These are phyloP conservation scores for Zarea fungicola DNA, from an alignment of 2,329 filamentous ascomycete species.

Conservation along the genomic window DNA sequence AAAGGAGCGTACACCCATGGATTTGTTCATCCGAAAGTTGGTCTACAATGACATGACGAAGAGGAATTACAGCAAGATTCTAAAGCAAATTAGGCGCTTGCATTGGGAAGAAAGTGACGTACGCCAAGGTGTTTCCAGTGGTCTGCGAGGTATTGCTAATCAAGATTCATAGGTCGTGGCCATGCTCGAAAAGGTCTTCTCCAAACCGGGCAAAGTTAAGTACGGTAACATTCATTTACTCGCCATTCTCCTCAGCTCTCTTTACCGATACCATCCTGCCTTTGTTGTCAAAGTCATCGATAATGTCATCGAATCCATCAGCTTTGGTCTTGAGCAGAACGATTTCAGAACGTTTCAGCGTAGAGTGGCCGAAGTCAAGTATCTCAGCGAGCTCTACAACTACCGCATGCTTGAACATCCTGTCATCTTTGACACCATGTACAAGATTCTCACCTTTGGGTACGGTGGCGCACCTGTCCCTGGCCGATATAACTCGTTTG, in stretches of 20 bases:
- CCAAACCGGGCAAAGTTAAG: slow-evolving; percentile 94
- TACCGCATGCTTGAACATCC: slow-evolving; percentile 95
- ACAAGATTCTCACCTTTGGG: slow-evolving; percentile 89
- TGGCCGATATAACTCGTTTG: slow-evolving; percentile 70
- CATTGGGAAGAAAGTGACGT: slow-evolving; percentile 95
- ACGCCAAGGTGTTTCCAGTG: slow-evolving; percentile 16
- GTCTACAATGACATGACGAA: slow-evolving; percentile 93
- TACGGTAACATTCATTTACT: slow-evolving; percentile 95
- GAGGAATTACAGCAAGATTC: slow-evolving; percentile 85
- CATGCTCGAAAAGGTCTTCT: slow-evolving; percentile 84
- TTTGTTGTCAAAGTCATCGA: slow-evolving; percentile 93
- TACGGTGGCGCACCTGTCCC: slow-evolving; percentile 81
- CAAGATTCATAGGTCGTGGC: slow-evolving; percentile 52
- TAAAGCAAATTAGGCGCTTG: slow-evolving; percentile 90
- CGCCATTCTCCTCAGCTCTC: slow-evolving; percentile 78
- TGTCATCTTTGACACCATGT: slow-evolving; percentile 91
- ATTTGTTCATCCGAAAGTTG: slow-evolving; percentile 87
- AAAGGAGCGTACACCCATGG: slow-evolving; percentile 90
- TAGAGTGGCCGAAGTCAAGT: slow-evolving; percentile 91
- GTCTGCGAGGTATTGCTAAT: slow-evolving; percentile 4
- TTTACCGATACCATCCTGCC: slow-evolving; percentile 86
- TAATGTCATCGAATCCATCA: slow-evolving; percentile 82
- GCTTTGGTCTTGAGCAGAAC: slow-evolving; percentile 84
- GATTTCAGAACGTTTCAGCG: slow-evolving; percentile 98
- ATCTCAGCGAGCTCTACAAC: slow-evolving; percentile 93